Evolutionary conservation across 805 yeast genomes (phyloP), one percentile per base, ranked within the genome.

Genomic region (Metschnikowia koreensis): DNA sequence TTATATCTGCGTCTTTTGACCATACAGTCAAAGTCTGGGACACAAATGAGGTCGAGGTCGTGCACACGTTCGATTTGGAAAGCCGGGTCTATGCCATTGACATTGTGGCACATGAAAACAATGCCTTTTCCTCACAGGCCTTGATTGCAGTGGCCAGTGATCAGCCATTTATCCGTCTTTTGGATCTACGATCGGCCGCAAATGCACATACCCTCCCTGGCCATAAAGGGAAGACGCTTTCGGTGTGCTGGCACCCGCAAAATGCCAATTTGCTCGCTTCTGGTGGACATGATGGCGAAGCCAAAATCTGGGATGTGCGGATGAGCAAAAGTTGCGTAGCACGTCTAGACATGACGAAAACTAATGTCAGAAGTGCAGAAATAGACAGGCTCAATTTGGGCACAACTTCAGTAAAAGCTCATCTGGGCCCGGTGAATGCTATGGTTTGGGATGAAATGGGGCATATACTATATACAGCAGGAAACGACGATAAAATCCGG

Each of bases 261-360:
- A 71, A 80, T 54, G 68, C 82, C 0, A 69, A 86, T 60, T 54
- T 87, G 3, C 70, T 92, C 1, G 91, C 92, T 0, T 78, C 90
- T 4, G 97, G 96, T 1, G 91, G 93, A 17, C 78, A 81, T 15
- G 89, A 86, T 59, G 97, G 97, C 0, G 84, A 84, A 43, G 84
- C 87, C 8, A 77, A 87, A 47, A 64, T 92, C 0, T 92, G 97
- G 97, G 98, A 92, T 64, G 79, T 90, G 10, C 70, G 98, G 44
- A 70, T 87, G 44, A 81, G 89, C 26, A 74, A 76, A 15, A 79
- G 86, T 36, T 85, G 89, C 60, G 66, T 89, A 26, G 76, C 83
- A 41, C 75, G 83, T 13, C 67, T 89, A 52, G 92, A 89, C 62
- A 72, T 82, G 73, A 66, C 75, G 39, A 68, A 77, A 15, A 77